Base-by-base conservation (phyloP, 31 red algal genomes). In the Asparagopsis taxiformis region DNA sequence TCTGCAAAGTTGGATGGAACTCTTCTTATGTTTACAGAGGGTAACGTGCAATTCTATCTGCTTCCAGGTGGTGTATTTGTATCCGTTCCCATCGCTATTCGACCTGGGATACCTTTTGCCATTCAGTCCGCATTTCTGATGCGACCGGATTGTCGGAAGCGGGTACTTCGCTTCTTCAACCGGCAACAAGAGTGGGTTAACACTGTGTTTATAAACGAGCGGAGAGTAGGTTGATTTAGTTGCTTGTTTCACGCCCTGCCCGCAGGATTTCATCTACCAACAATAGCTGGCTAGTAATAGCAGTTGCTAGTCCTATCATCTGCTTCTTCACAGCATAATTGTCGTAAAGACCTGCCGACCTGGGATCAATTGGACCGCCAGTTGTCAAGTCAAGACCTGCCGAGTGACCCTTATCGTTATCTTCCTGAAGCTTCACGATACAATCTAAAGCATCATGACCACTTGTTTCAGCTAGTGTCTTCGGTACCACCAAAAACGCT, bases 251-350 rank as follows among this genome's bases (percentile, higher is more conserved):
- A 32, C 91, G 81, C 29, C 95, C 91, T 23, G 95, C 95, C 37
- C 91, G 65, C 35, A 98, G 60, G 50, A 94, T 87, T 63, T 98
- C 91, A 77, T 98, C 95, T 46, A 98, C 95, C 4, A 98, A 68
- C 43, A 98, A 74, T 49, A 98, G 86, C 50, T 98, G 95, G 29
- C 82, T 66, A 53, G 78, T 87, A 49, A 98, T 98, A 16, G 90
- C 73, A 4, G 90, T 74, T 30, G 94, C 77, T 16, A 98, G 65
- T 11, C 81, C 76, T 16, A 98, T 21, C 74, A 92, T 31, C 43
- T 98, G 94, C 48, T 77, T 83, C 67, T 98, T 98, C 26, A 92
- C 89, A 25, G 80, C 39, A 70, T 68, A 98, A 55, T 88, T 82
- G 50, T 98, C 94, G 50, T 86, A 89, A 24, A 98, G 76, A 23